phyloP scores from a whole-genome alignment of 2,329 filamentous ascomycete species.

The Venturia asperata region DNA sequence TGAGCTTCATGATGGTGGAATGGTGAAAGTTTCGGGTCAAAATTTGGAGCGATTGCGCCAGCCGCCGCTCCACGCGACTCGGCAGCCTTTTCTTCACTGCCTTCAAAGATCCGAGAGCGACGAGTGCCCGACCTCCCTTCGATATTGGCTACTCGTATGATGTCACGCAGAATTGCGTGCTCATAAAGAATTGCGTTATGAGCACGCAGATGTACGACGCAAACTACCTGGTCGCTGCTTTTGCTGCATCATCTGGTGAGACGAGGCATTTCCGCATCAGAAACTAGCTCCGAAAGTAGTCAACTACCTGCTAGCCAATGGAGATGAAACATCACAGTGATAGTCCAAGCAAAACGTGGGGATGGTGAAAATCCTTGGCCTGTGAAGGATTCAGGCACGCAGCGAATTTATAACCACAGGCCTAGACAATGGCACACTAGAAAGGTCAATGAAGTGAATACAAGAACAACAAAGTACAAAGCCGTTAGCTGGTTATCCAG shows the following conservation, averaged over 20 bases:
- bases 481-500: slow-evolving; percentile 1
- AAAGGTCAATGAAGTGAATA: background rate
- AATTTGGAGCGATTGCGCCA: background rate
- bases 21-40: background rate
- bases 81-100: background rate
- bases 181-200: background rate
- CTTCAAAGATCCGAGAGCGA: background rate
- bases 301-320: no score
- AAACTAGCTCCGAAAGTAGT: no score
- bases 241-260: no score
- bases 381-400: no score
- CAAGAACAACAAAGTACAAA: background rate
- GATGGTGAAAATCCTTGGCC: no score
- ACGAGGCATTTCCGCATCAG: no score
- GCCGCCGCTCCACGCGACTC: background rate
- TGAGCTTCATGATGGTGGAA: background rate
- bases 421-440: background rate
- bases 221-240: no score
- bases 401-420: no score
- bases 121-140: background rate
- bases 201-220: no score
- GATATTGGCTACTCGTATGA: background rate
- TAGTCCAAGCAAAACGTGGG: no score
- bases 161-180: background rate
- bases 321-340: no score